A percentile compares a stretch with the other conserved stretches of the same genome.
Evolutionary conservation across 805 yeast species (phyloP).

Genomic region (Candida dajiaensis): DNA sequence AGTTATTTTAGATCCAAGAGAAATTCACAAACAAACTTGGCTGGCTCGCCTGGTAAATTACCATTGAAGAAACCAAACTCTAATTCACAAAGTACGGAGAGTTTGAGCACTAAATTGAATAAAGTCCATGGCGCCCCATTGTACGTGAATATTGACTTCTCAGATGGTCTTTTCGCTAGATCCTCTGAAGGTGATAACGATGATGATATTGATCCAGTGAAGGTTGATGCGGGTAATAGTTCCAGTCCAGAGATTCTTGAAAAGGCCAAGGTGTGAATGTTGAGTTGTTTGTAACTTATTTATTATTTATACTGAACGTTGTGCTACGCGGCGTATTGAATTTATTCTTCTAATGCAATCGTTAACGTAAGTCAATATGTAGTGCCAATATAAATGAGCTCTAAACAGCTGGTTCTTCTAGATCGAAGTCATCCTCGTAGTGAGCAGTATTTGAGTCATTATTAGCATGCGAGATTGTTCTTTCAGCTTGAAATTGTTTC

Average conservation of each 20-base stretch:
- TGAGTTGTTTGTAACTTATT: background rate
- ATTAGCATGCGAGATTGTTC: slow-evolving; percentile 2
- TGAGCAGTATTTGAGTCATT: background rate
- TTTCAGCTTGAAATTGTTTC: slow-evolving; percentile 24
- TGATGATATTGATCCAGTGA: slow-evolving; percentile 12
- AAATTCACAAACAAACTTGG: slow-evolving; percentile 1
- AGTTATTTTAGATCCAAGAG: slow-evolving; percentile 10
- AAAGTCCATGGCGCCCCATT: background rate
- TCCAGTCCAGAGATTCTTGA: background rate
- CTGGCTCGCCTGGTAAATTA: background rate
- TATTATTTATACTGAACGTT: background rate
- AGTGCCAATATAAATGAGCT: background rate
- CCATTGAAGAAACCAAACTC: background rate
- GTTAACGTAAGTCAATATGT: background rate
- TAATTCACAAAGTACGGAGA: background rate
- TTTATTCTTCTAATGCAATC: background rate
- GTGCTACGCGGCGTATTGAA: background rate
- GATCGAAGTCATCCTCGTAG: slow-evolving; percentile 13
- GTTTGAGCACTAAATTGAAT: background rate
- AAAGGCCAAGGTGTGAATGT: background rate
- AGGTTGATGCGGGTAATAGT: slow-evolving; percentile 13
- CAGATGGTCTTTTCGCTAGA: slow-evolving; percentile 18
- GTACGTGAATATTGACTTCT: slow-evolving; percentile 15
- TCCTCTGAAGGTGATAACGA: slow-evolving; percentile 1
- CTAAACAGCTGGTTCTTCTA: slow-evolving; percentile 4